Evolutionary conservation across 768 basidiomycete species (phyloP).

Genomic region (Cubamyces sp.): DNA sequence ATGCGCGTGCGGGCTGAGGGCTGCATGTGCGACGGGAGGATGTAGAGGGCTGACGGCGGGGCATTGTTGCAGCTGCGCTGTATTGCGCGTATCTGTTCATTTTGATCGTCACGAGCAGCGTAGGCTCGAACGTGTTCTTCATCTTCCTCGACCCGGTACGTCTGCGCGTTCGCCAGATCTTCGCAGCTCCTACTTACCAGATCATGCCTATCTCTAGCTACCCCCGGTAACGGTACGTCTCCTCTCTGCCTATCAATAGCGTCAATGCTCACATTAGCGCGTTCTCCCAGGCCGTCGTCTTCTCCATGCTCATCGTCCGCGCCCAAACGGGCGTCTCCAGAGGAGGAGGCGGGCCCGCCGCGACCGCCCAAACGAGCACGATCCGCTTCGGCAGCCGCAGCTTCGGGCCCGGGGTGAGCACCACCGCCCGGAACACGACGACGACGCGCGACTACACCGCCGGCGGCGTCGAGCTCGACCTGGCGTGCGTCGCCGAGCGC

Average conservation of each 20-base stretch:
- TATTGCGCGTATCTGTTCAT: conserved; percentile 10
- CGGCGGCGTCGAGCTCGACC: too few species aligned
- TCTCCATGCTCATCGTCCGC: conserved; percentile 18
- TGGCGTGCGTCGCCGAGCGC: too few species aligned
- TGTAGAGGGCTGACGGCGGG: neutral
- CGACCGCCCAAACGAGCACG: neutral
- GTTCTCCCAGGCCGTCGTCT: conserved; percentile 14
- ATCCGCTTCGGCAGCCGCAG: neutral
- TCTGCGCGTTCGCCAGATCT: neutral
- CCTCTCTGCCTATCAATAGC: too few species aligned
- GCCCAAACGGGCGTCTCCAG: neutral
- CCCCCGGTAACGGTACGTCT: conserved; percentile 1
- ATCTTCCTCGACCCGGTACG: conserved; percentile 17
- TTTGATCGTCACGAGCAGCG: conserved; percentile 9
- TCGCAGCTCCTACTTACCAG: neutral
- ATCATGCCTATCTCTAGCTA: neutral
- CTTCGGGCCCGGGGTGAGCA: neutral
- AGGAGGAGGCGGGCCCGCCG: neutral
- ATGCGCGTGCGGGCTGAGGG: too few species aligned
- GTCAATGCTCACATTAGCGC: too few species aligned
- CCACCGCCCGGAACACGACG: neutral
- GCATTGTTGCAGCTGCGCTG: neutral
- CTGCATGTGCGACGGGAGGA: neutral
- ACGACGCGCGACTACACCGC: too few species aligned
- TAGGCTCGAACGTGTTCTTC: conserved; percentile 13